These are phyloP conservation scores for Phytophthora podocarpi DNA, from an alignment of 352 stramenopile species.

Conservation along the genomic window DNA sequence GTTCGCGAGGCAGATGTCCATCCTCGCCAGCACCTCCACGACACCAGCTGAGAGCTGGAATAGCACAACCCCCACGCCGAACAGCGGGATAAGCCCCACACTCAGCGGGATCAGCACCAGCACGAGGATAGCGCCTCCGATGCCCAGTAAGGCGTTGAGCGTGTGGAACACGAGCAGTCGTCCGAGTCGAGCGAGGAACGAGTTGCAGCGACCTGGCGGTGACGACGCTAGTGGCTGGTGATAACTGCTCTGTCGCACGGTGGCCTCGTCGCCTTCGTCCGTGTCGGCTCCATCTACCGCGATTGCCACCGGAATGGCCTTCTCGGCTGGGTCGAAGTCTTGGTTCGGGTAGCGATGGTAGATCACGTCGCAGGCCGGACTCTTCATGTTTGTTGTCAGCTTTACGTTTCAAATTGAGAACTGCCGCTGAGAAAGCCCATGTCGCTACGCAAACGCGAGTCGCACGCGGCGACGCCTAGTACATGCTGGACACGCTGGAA, in stretches of 20 bases:
- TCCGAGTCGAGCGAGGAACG: not conserved
- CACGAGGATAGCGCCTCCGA: constrained; percentile 29
- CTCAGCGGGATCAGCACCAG: constrained; percentile 33
- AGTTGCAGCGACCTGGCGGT: not conserved
- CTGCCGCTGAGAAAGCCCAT: constrained; percentile 7
- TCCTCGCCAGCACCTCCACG: constrained; percentile 17
- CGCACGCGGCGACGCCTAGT: constrained; percentile 10
- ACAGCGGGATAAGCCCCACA: constrained; percentile 32
- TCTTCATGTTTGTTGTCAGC: constrained; percentile 19
- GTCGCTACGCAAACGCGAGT: constrained; percentile 8
- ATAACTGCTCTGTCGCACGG: not conserved
- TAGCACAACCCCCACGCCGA: constrained; percentile 26
- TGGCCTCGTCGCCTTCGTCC: not conserved
- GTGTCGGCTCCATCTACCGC: not conserved
- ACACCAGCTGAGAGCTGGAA: constrained; percentile 38
- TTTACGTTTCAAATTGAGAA: constrained; percentile 14
- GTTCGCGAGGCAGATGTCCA: constrained; percentile 36
- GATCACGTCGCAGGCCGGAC: constrained; percentile 28
- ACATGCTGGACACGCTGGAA: constrained; percentile 9
- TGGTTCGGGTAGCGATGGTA: constrained; percentile 34
- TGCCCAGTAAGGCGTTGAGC: constrained; percentile 27
- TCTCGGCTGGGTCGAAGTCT: constrained; percentile 25
- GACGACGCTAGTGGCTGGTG: constrained; percentile 1
- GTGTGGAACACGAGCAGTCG: constrained; percentile 33
- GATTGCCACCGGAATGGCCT: constrained; percentile 27